Evolutionary conservation across 352 stramenopile genomes (phyloP), one percentile per base, ranked within the genome.

Genomic region (Globisporangium sylvaticum): DNA sequence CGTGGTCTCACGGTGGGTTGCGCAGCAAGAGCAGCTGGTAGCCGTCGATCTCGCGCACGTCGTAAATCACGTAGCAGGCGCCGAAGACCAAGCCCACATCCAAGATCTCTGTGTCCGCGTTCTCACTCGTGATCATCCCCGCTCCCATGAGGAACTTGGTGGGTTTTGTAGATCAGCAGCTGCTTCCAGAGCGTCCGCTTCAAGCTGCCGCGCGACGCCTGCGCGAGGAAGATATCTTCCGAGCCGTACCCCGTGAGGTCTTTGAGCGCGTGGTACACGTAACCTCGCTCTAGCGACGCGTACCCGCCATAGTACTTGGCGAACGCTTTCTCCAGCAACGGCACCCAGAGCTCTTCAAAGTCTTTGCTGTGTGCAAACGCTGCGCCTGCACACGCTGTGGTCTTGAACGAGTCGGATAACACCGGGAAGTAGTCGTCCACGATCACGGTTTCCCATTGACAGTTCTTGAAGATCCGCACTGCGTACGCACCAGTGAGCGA

Each of bases 251-350:
- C 88, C 6, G 93, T 98, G 27, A 98, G 80, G 27, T 88, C 81
- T 32, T 89, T 74, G 22, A 98, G 77, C 31, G 92, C 93, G 57
- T 97, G 88, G 69, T 98, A 91, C n/a, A 98, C 92, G 70, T 92
- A 97, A 7, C 84, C 84, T 6, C 76, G 71, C 73, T 97, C 89
- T 3, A 98, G 75, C 18, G 86, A 77, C 9, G 85, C 84, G 66
- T 97, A 97, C 0, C 89, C 88, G 8, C 91, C 91, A 44, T 96
- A 92, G 70, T 97, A 98, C 62, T 98, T 98, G 14, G 92, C 92
- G 32, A 96, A 95, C 8, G 91, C 90, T 72, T 98, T 98, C 68
- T 98, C 92, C n/a, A 98, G 72, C 22, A 98, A 68, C 27, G 91
- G 88, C 3, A 98, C 90, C 93, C 93, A 98, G 44, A 98, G 78